Percentiles rank a stretch among this genome's conserved stretches.
These are phyloP conservation scores for Daldinia concentrica DNA, from an alignment of 495 filamentous ascomycete species.

Conservation along the genomic window DNA sequence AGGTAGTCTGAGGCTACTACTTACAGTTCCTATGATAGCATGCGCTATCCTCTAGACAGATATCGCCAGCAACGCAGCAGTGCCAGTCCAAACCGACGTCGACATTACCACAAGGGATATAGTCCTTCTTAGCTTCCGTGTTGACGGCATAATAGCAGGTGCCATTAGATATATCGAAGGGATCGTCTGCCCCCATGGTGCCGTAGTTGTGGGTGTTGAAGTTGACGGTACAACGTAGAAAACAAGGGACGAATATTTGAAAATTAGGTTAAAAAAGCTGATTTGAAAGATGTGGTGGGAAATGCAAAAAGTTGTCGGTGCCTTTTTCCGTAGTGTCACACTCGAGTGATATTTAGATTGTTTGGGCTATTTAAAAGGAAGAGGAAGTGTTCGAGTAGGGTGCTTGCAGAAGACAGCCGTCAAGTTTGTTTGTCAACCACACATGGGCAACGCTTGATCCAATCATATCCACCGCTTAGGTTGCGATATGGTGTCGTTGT, in stretches of 20 bases:
- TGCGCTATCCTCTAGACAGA: constrained; percentile 31
- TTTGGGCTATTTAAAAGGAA: constrained; percentile 7
- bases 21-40: constrained; percentile 36
- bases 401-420: constrained; percentile 14
- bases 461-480: constrained; percentile 5
- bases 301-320: background rate
- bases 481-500: constrained; percentile 2
- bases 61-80: constrained; percentile 43
- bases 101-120: constrained; percentile 52
- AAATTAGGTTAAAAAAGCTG: constrained; percentile 6
- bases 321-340: constrained; percentile 7
- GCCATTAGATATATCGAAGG: constrained; percentile 47
- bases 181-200: constrained; percentile 24
- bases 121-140: constrained; percentile 8
- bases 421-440: constrained; percentile 21
- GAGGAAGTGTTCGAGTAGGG: background rate
- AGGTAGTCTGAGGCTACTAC: background rate
- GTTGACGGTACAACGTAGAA: background rate
- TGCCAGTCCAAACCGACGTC: constrained; percentile 41
- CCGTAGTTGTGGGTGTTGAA: constrained; percentile 1
- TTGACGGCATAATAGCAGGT: constrained; percentile 46
- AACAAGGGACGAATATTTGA: background rate
- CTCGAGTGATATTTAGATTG: constrained; percentile 4
- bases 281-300: background rate
- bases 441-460: constrained; percentile 17